Conservation (phyloP, 169 alveolate species). For the Neospora caninum region DNA sequence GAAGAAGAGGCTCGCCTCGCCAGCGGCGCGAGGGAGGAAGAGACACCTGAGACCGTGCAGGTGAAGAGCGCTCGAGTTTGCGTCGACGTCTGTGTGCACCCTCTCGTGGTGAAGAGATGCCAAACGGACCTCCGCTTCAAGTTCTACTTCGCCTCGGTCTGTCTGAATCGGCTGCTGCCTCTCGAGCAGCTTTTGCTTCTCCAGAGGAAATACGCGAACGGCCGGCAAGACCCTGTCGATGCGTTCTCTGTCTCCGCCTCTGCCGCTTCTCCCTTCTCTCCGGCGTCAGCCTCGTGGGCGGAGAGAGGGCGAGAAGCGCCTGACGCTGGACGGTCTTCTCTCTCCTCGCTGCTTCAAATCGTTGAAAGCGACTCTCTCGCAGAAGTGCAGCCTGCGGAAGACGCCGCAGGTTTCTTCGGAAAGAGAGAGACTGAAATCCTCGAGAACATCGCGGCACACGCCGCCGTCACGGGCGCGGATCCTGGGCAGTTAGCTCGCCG, state of each 20-base stretch:
- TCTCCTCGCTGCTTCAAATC: neutral
- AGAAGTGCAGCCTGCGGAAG: neutral
- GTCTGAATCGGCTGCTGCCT: neutral
- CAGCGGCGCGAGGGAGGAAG: too few species aligned
- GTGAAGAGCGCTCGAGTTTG: neutral
- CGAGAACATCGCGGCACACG: neutral
- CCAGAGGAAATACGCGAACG: neutral
- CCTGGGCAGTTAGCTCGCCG: neutral
- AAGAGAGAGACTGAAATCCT: neutral
- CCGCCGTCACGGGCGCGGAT: neutral
- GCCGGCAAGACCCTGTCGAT: neutral
- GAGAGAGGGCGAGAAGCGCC: neutral
- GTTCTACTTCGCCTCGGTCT: neutral
- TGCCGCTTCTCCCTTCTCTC: too few species aligned
- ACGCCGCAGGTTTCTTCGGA: neutral
- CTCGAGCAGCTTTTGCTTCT: constrained; percentile 17
- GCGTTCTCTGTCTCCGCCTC: neutral
- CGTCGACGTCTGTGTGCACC: constrained; percentile 24
- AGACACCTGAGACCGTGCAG: neutral
- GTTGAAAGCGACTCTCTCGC: neutral
- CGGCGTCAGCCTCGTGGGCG: neutral
- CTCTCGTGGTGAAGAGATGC: constrained; percentile 13
- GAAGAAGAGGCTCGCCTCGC: neutral
- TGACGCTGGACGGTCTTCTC: neutral
- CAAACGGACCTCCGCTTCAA: neutral